phyloP scores from a whole-genome alignment of 192 early-diverging fungal genomes.

The Gigaspora rosea region DNA sequence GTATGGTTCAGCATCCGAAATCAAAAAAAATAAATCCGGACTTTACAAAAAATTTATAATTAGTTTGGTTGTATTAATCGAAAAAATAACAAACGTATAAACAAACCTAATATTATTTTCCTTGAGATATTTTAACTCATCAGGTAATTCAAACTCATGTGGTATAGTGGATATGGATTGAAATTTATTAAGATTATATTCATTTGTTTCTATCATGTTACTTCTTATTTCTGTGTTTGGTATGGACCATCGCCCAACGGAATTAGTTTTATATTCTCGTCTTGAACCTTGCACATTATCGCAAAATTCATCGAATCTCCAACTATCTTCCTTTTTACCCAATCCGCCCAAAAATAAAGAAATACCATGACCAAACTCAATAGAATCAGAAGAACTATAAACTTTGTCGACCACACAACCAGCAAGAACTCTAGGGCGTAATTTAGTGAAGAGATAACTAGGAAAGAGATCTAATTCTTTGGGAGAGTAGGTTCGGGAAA shows the following conservation, averaged over 20 bases:
- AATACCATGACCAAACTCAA: not conserved
- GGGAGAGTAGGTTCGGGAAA: not conserved
- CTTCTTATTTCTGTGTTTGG: not conserved
- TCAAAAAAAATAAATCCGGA: constrained; percentile 35
- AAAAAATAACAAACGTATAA: not conserved
- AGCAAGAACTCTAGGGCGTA: not conserved
- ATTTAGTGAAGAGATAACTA: constrained; percentile 9
- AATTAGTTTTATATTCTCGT: constrained; percentile 15
- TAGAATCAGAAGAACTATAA: not conserved
- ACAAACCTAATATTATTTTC: not conserved
- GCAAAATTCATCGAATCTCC: not conserved
- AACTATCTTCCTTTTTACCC: not conserved
- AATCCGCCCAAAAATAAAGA: constrained; percentile 1
- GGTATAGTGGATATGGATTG: constrained; percentile 3
- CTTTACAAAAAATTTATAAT: not conserved
- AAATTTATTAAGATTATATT: constrained; percentile 17
- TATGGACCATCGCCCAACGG: constrained; percentile 11
- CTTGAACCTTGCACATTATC: not conserved
- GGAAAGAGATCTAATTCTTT: constrained; percentile 14
- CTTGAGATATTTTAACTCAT: not conserved
- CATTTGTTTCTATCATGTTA: not conserved
- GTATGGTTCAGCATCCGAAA: constrained; percentile 56
- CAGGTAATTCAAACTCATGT: constrained; percentile 7
- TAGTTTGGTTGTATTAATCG: not conserved
- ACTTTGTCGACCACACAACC: constrained; percentile 24